Base-by-base conservation (phyloP, 257 asterid species). In the Nicotiana benthamiana region DNA sequence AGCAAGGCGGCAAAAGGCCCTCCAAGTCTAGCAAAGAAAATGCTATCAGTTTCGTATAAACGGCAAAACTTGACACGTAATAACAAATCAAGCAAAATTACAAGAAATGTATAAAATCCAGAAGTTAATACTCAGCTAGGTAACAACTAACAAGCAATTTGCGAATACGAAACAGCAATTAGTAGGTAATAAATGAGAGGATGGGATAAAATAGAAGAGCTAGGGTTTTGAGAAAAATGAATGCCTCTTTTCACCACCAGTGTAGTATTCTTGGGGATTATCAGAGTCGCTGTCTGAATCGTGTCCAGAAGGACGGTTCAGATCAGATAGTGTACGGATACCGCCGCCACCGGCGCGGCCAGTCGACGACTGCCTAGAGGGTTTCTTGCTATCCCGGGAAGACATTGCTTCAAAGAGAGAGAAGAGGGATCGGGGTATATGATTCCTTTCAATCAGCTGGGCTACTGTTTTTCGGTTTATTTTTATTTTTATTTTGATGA, bases 211-310 rank as follows among this genome's bases (percentile, higher is more conserved):
- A 26, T 59, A 64, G 70, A 62, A 77, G 36, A 75, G 85, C 79
- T 81, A 85, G 86, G 84, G 87, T 85, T 40, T 83, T 20, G 52
- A 4, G 40, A 32, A 80, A 54, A 24, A 6, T 40, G 18, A 24
- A 28, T 18, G 94, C 98, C 97, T 95, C 83, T 95, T 95, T 82
- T 93, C 97, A 22, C 98, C 98, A 36, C 98, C 98, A 80, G 98
- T 92, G 85, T 90, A 94, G 81, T 89, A 89, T 87, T 94, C 97
- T 85, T 90, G 94, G 46, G 98, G 98, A 1, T 63, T 92, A 81
- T 91, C 98, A 59, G 93, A 87, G 78, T 89, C 92, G 82, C 88
- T 87, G 80, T 89, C 92, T 70, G 94, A 89, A 82, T 92, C 93
- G 54, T 86, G 85, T 46, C 83, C 92, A 24, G 98, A 79, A 1